Conservation (phyloP, 306 rosid species). For the Pyrus betulifolia region DNA sequence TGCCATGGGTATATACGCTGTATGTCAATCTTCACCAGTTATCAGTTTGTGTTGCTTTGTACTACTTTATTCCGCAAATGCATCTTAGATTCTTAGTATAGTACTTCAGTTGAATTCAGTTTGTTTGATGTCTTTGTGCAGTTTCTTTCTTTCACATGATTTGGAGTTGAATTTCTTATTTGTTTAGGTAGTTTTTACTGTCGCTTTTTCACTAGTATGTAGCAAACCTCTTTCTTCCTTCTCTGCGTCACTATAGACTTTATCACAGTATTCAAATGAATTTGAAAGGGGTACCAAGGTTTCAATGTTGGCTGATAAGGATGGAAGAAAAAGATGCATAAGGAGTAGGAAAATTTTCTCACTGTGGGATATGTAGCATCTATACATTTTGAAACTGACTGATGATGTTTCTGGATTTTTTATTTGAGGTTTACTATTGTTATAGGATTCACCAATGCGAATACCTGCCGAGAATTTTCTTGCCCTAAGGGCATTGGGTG, state of each 20-base stretch:
- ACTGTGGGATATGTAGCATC: background rate
- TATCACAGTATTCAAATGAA: background rate
- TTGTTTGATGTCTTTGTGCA: background rate
- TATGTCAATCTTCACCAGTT: conserved; percentile 55
- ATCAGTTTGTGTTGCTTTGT: background rate
- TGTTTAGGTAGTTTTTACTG: background rate
- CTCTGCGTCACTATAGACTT: background rate
- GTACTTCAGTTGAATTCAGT: background rate
- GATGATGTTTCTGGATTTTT: background rate
- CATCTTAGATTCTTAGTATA: background rate
- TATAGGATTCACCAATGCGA: conserved; percentile 84
- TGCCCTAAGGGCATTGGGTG: conserved; percentile 79
- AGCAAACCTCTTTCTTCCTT: background rate
- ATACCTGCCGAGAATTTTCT: conserved; percentile 86
- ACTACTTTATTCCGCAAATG: background rate
- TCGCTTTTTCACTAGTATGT: background rate
- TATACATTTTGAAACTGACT: background rate
- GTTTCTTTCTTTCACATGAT: background rate
- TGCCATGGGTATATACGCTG: conserved; percentile 87
- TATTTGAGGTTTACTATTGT: background rate
- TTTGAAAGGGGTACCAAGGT: background rate
- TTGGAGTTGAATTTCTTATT: background rate
- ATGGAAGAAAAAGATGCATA: background rate
- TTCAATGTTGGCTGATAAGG: background rate
- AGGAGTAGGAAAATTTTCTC: background rate